A percentile compares a stretch with the other conserved stretches of the same genome.
phyloP scores from a whole-genome alignment of 2,329 filamentous ascomycete genomes.

The Dactylonectria macrodidyma region DNA sequence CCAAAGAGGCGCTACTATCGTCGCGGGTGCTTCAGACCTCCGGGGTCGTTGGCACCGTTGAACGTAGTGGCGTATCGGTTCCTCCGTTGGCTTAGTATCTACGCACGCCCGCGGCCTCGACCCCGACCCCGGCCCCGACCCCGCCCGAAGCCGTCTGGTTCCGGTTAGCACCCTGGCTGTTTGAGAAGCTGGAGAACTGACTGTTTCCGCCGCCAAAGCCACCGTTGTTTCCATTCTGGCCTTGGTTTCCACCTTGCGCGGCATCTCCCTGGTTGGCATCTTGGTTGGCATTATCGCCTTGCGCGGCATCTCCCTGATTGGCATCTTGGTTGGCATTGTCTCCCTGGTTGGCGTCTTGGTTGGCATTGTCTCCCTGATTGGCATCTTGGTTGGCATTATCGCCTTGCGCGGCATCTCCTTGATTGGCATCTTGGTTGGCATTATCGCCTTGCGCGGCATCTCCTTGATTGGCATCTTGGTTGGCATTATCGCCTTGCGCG shows the following conservation, averaged over 20 bases:
- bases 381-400: slow-evolving; percentile 6
- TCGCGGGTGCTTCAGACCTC: neutral
- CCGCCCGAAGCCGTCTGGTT: slow-evolving; percentile 9
- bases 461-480: slow-evolving; percentile 2
- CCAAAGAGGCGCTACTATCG: neutral
- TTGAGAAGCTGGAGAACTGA: slow-evolving; percentile 5
- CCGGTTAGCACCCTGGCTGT: slow-evolving; percentile 1
- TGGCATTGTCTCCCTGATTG: slow-evolving; percentile 10
- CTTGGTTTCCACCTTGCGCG: slow-evolving; percentile 12
- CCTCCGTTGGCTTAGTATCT: neutral
- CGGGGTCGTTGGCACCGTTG: slow-evolving; percentile 2
- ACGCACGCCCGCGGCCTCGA: slow-evolving; percentile 6
- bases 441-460: no score
- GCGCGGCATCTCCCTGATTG: no score
- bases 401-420: slow-evolving; percentile 28
- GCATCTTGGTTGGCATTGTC: neutral
- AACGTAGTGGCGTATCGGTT: neutral
- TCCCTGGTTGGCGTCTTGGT: slow-evolving; percentile 9
- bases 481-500: no score
- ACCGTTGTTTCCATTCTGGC: neutral
- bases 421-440: neutral
- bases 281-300: neutral
- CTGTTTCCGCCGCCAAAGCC: slow-evolving; percentile 8
- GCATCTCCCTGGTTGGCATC: slow-evolving; percentile 17
- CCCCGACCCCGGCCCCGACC: slow-evolving; percentile 8